Conservation (phyloP, 768 basidiomycete genomes). For the Leucosporidium creatinivorum region DNA sequence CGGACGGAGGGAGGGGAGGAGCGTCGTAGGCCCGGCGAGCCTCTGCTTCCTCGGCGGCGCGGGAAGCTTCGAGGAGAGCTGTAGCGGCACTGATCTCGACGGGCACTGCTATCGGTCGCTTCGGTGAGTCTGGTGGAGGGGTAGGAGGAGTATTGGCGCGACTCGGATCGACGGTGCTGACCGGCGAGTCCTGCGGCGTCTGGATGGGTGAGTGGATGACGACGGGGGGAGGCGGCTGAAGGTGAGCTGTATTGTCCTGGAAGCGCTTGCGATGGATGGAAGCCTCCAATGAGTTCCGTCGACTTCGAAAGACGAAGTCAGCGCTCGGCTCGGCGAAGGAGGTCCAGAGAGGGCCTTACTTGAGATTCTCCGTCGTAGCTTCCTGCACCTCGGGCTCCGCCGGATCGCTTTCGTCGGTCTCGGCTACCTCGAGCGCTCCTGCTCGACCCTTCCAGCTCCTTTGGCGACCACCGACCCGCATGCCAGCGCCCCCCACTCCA, state of each 20-base stretch:
- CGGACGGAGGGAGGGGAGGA: not conserved
- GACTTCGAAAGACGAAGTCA: not conserved
- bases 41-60: not conserved
- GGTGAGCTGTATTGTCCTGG: not conserved
- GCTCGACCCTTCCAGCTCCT: conserved; percentile 39
- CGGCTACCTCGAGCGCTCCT: conserved; percentile 44
- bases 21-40: not conserved
- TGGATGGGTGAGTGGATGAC: conserved; percentile 25
- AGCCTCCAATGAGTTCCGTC: not conserved
- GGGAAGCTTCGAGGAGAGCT: not conserved
- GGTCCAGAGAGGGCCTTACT: not conserved
- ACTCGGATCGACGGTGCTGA: not conserved
- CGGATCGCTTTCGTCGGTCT: not conserved
- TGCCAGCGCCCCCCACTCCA: conserved; percentile 61
- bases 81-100: not conserved
- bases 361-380: not conserved
- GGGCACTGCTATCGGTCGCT: no score
- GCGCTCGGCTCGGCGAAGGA: not conserved
- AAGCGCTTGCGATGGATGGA: not conserved
- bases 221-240: conserved; percentile 12
- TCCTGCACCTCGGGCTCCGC: not conserved
- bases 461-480: conserved; percentile 59
- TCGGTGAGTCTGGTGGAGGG: not conserved
- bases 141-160: not conserved
- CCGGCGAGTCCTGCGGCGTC: conserved; percentile 10